A percentile compares a stretch with the other conserved stretches of the same genome.
Conservation (phyloP, 164 flowering plant species). For the Vitis cinerea region DNA sequence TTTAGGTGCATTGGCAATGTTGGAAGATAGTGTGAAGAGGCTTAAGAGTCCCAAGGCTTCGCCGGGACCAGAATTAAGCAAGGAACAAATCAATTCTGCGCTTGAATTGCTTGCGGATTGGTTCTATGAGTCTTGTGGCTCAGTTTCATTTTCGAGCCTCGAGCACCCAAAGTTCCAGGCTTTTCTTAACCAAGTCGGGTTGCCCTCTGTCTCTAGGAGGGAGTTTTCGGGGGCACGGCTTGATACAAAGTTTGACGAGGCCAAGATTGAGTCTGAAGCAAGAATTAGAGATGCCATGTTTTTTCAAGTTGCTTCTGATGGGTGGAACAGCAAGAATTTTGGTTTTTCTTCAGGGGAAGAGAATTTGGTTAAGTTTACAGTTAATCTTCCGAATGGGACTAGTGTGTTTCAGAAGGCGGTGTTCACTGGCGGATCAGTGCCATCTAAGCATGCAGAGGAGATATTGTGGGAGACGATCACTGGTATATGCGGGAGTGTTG, state of each 20-base stretch:
- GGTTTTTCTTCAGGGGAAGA: slow-evolving; percentile 19
- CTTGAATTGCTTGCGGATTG: slow-evolving; percentile 39
- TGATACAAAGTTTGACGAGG: slow-evolving; percentile 36
- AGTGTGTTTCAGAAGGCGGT: slow-evolving; percentile 39
- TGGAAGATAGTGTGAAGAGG: slow-evolving; percentile 48
- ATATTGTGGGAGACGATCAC: slow-evolving; percentile 34
- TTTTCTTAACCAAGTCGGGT: slow-evolving; percentile 41
- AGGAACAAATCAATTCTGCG: slow-evolving; percentile 40
- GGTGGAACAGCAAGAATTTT: slow-evolving; percentile 32
- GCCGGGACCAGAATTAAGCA: slow-evolving; percentile 25
- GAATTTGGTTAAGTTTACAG: slow-evolving; percentile 30
- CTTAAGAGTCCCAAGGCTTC: slow-evolving; percentile 43
- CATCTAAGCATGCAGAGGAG: slow-evolving; percentile 41
- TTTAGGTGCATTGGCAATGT: slow-evolving; percentile 39
- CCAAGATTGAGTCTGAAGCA: slow-evolving; percentile 34
- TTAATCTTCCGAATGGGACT: slow-evolving; percentile 49
- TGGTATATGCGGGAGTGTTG: slow-evolving; percentile 30
- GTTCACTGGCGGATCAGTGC: slow-evolving; percentile 31
- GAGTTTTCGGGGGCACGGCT: slow-evolving; percentile 34
- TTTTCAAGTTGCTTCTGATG: slow-evolving; percentile 43
- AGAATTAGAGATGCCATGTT: slow-evolving; percentile 47
- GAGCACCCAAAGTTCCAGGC: slow-evolving; percentile 47
- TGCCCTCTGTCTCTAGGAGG: slow-evolving; percentile 29
- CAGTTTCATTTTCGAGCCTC: slow-evolving; percentile 36
- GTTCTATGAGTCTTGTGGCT: slow-evolving; percentile 44